Conservation (phyloP, 106 monocot genomes). For the Cymbidium sinense region DNA sequence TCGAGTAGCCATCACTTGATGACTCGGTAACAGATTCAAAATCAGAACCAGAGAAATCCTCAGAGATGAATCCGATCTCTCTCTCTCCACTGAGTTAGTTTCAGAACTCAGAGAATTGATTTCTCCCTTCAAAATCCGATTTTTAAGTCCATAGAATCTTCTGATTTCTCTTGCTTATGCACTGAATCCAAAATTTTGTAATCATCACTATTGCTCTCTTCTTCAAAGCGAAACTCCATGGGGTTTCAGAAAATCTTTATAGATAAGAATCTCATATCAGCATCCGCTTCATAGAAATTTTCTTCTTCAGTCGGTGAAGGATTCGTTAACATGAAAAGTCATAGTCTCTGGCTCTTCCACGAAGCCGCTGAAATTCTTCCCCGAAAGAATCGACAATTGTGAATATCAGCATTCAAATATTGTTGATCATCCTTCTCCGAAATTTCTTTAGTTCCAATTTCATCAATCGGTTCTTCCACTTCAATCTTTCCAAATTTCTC, state of each 20-base stretch:
- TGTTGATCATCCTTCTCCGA: not conserved
- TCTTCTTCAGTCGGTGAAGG: constrained; percentile 5
- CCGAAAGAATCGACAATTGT: constrained; percentile 28
- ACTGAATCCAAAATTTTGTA: not conserved
- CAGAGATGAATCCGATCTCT: constrained; percentile 9
- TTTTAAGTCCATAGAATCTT: not conserved
- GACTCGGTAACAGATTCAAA: constrained; percentile 38
- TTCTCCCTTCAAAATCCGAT: not conserved
- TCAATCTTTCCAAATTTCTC: not conserved
- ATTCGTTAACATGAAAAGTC: constrained; percentile 31
- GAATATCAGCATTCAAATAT: not conserved
- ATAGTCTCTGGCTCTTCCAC: constrained; percentile 24
- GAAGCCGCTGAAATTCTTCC: constrained; percentile 37
- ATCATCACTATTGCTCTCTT: not conserved
- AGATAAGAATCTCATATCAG: constrained; percentile 6
- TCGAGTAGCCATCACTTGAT: constrained; percentile 56
- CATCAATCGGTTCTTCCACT: not conserved
- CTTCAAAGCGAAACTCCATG: not conserved
- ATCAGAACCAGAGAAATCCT: constrained; percentile 30
- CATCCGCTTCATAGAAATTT: not conserved
- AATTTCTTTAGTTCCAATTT: not conserved
- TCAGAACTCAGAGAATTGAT: not conserved
- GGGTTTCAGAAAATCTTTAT: constrained; percentile 4
- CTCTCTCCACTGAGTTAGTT: constrained; percentile 4
- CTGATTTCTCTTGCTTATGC: not conserved